A percentile compares a stretch with the other conserved stretches of the same genome.
Conservation (phyloP, 2,329 filamentous ascomycete genomes). For the Ceratocystis papillata region DNA sequence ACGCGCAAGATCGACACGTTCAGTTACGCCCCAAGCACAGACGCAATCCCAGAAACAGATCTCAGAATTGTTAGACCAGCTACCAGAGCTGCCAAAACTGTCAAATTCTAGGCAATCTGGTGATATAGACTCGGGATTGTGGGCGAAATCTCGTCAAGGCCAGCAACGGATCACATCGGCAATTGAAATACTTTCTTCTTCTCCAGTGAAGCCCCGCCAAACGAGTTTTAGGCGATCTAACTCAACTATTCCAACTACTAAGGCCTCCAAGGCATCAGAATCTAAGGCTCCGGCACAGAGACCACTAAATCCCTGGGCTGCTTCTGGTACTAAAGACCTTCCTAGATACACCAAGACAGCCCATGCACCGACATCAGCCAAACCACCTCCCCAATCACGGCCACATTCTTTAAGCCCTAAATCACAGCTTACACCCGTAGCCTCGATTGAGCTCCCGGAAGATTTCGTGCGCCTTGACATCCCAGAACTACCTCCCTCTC, state of each 20-base stretch:
- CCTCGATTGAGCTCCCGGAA: background rate
- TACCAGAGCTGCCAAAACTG: background rate
- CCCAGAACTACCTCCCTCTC: conserved; percentile 7
- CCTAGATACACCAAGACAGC: conserved; percentile 8
- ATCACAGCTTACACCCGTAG: background rate
- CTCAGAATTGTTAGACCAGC: background rate
- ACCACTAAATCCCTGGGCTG: conserved; percentile 18
- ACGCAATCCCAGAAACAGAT: background rate
- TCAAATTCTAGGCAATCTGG: background rate
- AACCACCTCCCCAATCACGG: background rate
- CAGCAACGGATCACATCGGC: conserved; percentile 5
- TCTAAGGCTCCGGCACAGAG: background rate
- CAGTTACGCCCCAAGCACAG: conserved; percentile 11
- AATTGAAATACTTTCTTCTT: conserved; percentile 14
- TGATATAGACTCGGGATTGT: background rate
- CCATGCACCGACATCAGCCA: background rate
- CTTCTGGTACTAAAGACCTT: background rate
- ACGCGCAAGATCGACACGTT: background rate
- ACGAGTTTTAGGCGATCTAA: background rate
- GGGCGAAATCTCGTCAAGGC: background rate
- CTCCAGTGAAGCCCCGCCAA: background rate
- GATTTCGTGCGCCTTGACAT: conserved; percentile 1
- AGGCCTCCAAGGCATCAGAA: background rate
- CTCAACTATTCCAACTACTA: background rate
- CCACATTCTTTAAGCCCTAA: background rate